Base-by-base conservation (phyloP, 108 stramenopile species). In the Ochromonas danica region DNA sequence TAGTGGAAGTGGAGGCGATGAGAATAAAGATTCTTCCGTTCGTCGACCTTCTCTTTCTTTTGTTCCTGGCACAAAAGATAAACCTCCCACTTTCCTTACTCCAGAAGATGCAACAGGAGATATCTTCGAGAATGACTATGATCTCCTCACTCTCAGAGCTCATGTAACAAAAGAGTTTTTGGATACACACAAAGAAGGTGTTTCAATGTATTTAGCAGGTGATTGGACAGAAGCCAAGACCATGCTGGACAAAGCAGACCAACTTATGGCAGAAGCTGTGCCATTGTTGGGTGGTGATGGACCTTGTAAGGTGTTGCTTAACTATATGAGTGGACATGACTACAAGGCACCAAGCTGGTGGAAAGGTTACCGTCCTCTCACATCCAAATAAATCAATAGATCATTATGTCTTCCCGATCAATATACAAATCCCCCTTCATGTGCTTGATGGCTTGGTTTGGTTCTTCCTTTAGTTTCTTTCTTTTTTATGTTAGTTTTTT, bases 221-320 rank as follows among this genome's bases (percentile, higher is more conserved):
- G 83, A 91, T 40, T 95, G 94, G 94, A 60, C 84, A 1, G 85
- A 85, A 31, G 93, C 94, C 25, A 82, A 85, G 42, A 57, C 79
- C 10, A 75, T 70, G 22, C 80, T 95, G 27, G 82, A 88, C 57
- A 83, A 61, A 61, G 93, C 93, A 42, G 87, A 93, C 80, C 78
- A 91, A 6, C 85, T 92, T 42, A 93, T 95, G 93, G 81, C 89
- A 17, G 70, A 86, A 81, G 83, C 85, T 33, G 85, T 86, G 41
- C 36, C 90, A 0, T 89, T 84, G 1, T 91, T 90, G 75, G 93
- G 91, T 25, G 93, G 92, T 30, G 94, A 95, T 85, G 93, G 93
- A 30, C 91, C 94, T 0, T 88, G 89, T 62, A 84, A 86, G 71
- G 79, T 79, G 27, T 84, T 95, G 27, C 91, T 94, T 61, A 71